Evolutionary conservation across 352 stramenopile species (phyloP).

Genomic region (Pilasporangium apinafurcum): DNA sequence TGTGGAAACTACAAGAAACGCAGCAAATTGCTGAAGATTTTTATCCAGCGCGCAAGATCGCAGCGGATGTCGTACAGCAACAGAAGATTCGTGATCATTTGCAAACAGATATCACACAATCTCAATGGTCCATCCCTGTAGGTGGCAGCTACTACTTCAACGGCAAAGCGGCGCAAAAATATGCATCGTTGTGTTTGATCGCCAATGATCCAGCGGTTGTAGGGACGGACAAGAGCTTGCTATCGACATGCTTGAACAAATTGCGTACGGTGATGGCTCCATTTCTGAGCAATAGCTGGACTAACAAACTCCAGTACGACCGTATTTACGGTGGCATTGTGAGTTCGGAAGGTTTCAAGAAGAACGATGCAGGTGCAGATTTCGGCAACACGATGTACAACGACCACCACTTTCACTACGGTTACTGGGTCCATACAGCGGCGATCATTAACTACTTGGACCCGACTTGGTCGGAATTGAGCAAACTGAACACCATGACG

Average conservation of each 20-base stretch:
- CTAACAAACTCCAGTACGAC: conserved; percentile 49
- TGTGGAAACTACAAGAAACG: conserved; percentile 44
- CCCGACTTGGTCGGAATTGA: conserved; percentile 29
- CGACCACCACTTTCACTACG: conserved; percentile 76
- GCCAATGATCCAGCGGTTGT: conserved; percentile 35
- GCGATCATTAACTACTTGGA: conserved; percentile 42
- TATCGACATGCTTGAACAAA: conserved; percentile 31
- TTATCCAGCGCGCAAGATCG: conserved; percentile 32
- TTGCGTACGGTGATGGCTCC: conserved; percentile 27
- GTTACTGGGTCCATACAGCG: conserved; percentile 51
- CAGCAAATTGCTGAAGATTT: conserved; percentile 33
- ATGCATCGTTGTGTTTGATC: conserved; percentile 54
- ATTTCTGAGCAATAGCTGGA: conserved; percentile 42
- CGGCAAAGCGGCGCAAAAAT: conserved; percentile 54
- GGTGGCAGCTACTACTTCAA: conserved; percentile 66
- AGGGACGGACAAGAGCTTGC: conserved; percentile 25
- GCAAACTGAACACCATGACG: conserved; percentile 29
- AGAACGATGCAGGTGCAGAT: conserved; percentile 47
- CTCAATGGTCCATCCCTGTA: conserved; percentile 29
- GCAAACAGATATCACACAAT: conserved; percentile 25
- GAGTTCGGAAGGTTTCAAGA: conserved; percentile 43
- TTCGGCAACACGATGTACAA: conserved; percentile 78
- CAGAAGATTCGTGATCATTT: conserved; percentile 39
- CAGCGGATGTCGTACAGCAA: conserved; percentile 14
- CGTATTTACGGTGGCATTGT: conserved; percentile 46